These are phyloP conservation scores for Neltuma alba DNA, from an alignment of 306 rosid species.

Conservation along the genomic window DNA sequence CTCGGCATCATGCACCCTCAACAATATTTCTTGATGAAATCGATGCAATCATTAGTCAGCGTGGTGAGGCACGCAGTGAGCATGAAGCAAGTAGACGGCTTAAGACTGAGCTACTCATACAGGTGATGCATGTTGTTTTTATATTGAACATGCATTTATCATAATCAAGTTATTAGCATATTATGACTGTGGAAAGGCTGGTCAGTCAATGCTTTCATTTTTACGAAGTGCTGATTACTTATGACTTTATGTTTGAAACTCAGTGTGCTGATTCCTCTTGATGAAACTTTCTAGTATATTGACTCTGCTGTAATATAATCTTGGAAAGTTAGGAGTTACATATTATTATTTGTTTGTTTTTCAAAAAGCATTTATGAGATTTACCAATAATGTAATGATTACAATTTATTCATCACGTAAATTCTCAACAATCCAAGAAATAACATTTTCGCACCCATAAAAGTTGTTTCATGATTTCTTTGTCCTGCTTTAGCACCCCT, in stretches of 20 bases:
- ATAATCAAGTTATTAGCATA: slow-evolving; percentile 6
- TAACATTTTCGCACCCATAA: neutral
- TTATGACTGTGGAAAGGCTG: slow-evolving; percentile 2
- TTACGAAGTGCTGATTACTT: neutral
- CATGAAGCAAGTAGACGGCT: slow-evolving; percentile 98
- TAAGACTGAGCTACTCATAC: slow-evolving; percentile 90
- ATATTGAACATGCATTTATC: slow-evolving; percentile 1
- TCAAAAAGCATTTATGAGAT: neutral
- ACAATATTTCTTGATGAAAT: slow-evolving; percentile 97
- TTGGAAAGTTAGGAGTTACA: neutral
- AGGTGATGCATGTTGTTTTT: slow-evolving; percentile 69
- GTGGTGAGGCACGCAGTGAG: slow-evolving; percentile 96
- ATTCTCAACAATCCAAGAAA: neutral
- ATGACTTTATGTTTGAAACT: neutral
- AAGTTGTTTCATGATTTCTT: neutral
- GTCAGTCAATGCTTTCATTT: neutral
- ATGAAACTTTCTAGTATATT: neutral
- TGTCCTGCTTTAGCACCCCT: neutral
- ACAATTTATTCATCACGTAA: neutral
- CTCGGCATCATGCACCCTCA: slow-evolving; percentile 97
- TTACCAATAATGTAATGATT: neutral
- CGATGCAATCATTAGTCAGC: slow-evolving; percentile 96
- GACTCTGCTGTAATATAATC: neutral
- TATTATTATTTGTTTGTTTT: neutral
- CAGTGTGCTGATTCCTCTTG: neutral